phyloP scores from a whole-genome alignment of 2,329 filamentous ascomycete species.

The Cytospora mali region DNA sequence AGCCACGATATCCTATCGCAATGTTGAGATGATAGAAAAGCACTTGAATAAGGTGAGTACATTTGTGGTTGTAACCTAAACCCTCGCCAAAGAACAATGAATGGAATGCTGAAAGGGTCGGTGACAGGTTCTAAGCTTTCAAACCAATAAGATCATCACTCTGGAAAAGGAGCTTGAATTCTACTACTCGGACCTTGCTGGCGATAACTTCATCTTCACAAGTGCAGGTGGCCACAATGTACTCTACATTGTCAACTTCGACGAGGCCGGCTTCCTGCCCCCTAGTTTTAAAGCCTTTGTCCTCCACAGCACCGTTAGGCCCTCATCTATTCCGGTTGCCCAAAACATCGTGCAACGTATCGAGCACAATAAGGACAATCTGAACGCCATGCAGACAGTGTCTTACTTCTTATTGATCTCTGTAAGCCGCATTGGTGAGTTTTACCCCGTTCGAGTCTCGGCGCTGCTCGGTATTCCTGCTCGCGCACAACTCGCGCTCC shows the following conservation, averaged over 20 bases:
- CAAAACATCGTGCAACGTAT: background rate
- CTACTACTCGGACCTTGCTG: background rate
- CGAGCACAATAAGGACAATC: background rate
- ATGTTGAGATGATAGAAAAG: background rate
- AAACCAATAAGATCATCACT: background rate
- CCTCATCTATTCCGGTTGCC: background rate
- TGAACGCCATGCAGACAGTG: background rate
- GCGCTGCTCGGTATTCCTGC: background rate
- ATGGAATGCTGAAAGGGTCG: background rate
- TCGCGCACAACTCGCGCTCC: background rate
- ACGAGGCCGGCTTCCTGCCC: conserved; percentile 1
- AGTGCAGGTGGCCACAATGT: background rate
- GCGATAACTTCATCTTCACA: background rate
- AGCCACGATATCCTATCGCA: background rate
- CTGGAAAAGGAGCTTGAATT: background rate
- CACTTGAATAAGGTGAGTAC: conserved; percentile 1
- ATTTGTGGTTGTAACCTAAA: background rate
- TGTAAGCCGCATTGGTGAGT: background rate
- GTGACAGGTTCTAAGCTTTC: background rate
- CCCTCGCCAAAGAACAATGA: background rate
- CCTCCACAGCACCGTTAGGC: background rate
- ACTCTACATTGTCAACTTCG: background rate
- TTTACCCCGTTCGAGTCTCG: background rate
- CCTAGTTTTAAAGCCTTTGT: background rate
- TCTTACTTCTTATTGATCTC: background rate